Evolutionary conservation across 192 early-diverging fungal species (phyloP), one percentile per base, ranked within the genome.

Genomic region (Thamnidium elegans): DNA sequence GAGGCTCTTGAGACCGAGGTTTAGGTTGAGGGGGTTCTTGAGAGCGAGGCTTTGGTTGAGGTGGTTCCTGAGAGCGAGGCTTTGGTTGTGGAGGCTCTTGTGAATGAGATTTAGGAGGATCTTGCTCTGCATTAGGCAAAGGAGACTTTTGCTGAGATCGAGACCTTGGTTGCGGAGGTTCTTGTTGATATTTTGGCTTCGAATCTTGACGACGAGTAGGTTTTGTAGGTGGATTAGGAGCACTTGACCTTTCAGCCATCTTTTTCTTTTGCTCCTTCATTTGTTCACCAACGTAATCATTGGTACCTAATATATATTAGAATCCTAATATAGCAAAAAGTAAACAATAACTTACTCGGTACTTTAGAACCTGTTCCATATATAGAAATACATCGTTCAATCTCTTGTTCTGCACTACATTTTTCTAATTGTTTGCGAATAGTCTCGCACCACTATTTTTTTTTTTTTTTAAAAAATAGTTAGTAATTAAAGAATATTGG

Each of bases 401-500:
- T 20, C 31, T 64, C 68, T 43, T 70, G 32, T 47, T 58, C 61
- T 15, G 63, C 23, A 11, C 20, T 43, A 34, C 62, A 70, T 20
- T 58, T 44, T 30, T 70, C 68, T 6, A 70, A 39, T n/a, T 63
- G 43, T 6, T 34, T 54, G 14, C 62, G 42, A 58, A 70, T 70
- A 15, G 11, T 19, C 31, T 64, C 68, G 32, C 68, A 64, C 62
- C 68, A 70, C 68, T 70, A 34, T 15, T 23, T 30, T n/a, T n/a
- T n/a, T n/a, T n/a, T n/a, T n/a, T n/a, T n/a, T n/a, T n/a, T n/a
- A n/a, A n/a, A n/a, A n/a, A 21, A n/a, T 44, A 10, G 44, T 14
- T 54, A 20, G 43, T 36, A 58, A 17, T 11, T 7, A 46, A 30
- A 44, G 7, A 7, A n/a, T n/a, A n/a, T n/a, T n/a, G n/a, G n/a